Evolutionary conservation across 2,329 filamentous ascomycete genomes (phyloP).

Genomic region (Aspergillus ochraceoroseus): DNA sequence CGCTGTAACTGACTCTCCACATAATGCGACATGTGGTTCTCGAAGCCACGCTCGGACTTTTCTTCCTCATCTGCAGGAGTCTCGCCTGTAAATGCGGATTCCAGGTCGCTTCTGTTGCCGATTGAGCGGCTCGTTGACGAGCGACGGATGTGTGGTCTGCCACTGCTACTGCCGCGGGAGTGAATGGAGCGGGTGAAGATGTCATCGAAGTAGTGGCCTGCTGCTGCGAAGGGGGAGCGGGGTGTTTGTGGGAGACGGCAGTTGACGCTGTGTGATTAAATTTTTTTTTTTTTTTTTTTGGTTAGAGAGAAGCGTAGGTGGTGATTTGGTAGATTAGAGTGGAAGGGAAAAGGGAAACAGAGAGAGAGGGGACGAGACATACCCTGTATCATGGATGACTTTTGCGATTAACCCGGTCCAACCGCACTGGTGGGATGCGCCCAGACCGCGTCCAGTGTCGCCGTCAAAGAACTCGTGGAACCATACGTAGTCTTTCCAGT

Average conservation of each 20-base stretch:
- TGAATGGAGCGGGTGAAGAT: constrained; percentile 60
- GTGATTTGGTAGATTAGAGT: constrained; percentile 44
- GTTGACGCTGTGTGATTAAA: constrained; percentile 71
- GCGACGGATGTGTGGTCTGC: constrained; percentile 60
- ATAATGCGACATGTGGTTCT: constrained; percentile 72
- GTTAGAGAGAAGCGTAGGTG: no score
- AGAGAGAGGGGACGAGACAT: constrained; percentile 39
- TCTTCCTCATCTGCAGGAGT: constrained; percentile 26
- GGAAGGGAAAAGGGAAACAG: neutral
- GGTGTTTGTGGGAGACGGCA: constrained; percentile 92
- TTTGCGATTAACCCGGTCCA: constrained; percentile 95
- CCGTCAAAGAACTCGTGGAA: constrained; percentile 98
- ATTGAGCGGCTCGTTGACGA: constrained; percentile 81
- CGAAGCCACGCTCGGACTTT: constrained; percentile 45
- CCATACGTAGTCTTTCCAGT: constrained; percentile 93
- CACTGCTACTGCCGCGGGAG: constrained; percentile 36
- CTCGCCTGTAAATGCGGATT: constrained; percentile 40
- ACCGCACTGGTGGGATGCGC: constrained; percentile 89
- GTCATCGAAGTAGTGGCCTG: constrained; percentile 94
- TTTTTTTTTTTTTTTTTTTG: no score
- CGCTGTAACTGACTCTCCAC: constrained; percentile 74
- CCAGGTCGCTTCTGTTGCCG: constrained; percentile 75
- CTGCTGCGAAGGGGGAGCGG: constrained; percentile 74
- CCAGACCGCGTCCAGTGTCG: constrained; percentile 80
- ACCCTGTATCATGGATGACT: constrained; percentile 97